phyloP scores from a whole-genome alignment of 139 green algal genomes.

The Ettlia oleoabundans region DNA sequence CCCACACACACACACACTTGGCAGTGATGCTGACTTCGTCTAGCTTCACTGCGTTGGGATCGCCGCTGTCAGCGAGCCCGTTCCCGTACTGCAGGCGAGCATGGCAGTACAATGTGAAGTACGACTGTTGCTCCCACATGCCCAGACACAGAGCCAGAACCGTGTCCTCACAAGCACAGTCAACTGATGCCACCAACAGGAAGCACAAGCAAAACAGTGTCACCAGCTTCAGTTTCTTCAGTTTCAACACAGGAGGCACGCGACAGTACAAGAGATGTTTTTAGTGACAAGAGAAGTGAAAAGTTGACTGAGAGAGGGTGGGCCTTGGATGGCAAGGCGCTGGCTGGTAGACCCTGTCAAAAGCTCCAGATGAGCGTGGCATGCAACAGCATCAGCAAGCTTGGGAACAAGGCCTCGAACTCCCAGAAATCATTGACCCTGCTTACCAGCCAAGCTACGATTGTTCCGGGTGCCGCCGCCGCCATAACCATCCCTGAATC shows the following conservation, averaged over 20 bases:
- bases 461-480: not conserved
- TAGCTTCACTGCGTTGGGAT: not conserved
- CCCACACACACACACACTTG: too few relatives aligned
- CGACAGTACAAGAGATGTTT: too few relatives aligned
- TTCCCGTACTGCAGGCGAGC: not conserved
- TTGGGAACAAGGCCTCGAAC: not conserved
- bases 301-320: too few relatives aligned
- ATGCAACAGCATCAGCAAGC: not conserved
- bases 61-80: not conserved
- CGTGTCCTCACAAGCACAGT: too few relatives aligned
- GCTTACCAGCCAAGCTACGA: not conserved
- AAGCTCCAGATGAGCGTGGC: not conserved
- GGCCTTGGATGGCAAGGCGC: too few relatives aligned
- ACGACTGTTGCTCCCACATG: not conserved
- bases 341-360: too few relatives aligned
- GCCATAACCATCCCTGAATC: not conserved
- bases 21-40: not conserved
- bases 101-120: not conserved
- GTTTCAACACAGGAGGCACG: too few relatives aligned
- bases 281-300: too few relatives aligned
- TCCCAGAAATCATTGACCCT: not conserved
- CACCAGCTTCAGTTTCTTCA: too few relatives aligned
- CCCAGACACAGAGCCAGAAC: not conserved
- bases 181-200: too few relatives aligned
- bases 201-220: too few relatives aligned